phyloP scores from a whole-genome alignment of 2,329 filamentous ascomycete species.

The Aspergillus sp. region DNA sequence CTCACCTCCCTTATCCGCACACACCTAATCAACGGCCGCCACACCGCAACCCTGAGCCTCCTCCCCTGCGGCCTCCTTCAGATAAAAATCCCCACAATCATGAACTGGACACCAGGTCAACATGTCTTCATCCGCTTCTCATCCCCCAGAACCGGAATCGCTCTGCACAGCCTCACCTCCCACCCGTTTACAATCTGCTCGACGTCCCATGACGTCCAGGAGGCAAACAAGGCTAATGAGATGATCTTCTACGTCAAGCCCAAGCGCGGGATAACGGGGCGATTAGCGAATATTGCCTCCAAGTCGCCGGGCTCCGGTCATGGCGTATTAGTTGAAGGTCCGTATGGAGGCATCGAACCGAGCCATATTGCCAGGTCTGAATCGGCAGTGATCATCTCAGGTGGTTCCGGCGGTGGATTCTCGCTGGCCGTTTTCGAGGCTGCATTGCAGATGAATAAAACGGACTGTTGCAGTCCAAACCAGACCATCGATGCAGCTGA shows the following conservation, averaged over 20 bases:
- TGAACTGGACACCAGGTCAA: constrained; percentile 54
- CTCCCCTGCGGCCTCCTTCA: constrained; percentile 43
- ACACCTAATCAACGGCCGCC: constrained; percentile 52
- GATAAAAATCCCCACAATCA: constrained; percentile 46
- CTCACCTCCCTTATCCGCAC: constrained; percentile 49
- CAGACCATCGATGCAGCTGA: not conserved
- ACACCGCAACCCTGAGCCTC: constrained; percentile 44
- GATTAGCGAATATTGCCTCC: constrained; percentile 43
- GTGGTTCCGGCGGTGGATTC: constrained; percentile 59
- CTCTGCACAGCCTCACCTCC: constrained; percentile 45
- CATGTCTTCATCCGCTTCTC: constrained; percentile 58
- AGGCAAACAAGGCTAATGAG: constrained; percentile 28
- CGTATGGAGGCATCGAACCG: constrained; percentile 53
- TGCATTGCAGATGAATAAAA: constrained; percentile 17
- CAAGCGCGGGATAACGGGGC: constrained; percentile 51
- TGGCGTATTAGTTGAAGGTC: constrained; percentile 57
- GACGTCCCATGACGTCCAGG: constrained; percentile 32
- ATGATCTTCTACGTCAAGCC: constrained; percentile 57
- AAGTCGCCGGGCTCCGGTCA: constrained; percentile 39
- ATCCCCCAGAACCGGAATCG: constrained; percentile 24
- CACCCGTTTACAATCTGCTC: constrained; percentile 61
- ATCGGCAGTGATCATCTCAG: constrained; percentile 50
- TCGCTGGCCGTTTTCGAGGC: constrained; percentile 52
- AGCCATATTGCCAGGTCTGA: constrained; percentile 41
- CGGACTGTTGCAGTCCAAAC: not conserved